A percentile compares a stretch with the other conserved stretches of the same genome.
These are phyloP conservation scores for Chaetomium sp. DNA, from an alignment of 2,329 filamentous ascomycete species.

Conservation along the genomic window DNA sequence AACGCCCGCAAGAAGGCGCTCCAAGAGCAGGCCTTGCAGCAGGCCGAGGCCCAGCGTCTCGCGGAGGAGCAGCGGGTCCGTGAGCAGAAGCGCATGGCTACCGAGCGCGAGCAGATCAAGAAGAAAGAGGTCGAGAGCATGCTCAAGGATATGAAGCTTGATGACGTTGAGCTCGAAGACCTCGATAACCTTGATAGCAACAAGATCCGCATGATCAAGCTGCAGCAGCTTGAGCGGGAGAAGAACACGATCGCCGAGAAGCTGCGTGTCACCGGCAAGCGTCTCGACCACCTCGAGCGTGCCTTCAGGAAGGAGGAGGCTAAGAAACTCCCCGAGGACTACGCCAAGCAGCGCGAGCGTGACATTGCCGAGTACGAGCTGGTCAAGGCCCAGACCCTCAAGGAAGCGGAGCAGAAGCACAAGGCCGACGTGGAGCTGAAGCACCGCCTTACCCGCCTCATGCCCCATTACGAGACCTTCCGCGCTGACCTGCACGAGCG, in stretches of 20 bases:
- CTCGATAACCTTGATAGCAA: conserved; percentile 83
- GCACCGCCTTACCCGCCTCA: conserved; percentile 79
- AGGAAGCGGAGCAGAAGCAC: conserved; percentile 80
- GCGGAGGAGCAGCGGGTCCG: conserved; percentile 90
- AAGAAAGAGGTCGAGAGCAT: conserved; percentile 92
- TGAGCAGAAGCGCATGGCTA: conserved; percentile 76
- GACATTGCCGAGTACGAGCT: conserved; percentile 77
- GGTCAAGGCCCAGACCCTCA: conserved; percentile 68
- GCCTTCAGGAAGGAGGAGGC: conserved; percentile 92
- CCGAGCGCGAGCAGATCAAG: conserved; percentile 82
- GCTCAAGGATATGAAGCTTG: conserved; percentile 84
- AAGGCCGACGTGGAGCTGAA: conserved; percentile 88
- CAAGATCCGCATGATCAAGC: conserved; percentile 86
- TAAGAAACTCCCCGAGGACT: conserved; percentile 85
- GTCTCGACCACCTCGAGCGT: conserved; percentile 93
- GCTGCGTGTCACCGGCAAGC: conserved; percentile 85
- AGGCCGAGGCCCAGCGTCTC: conserved; percentile 82
- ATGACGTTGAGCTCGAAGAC: conserved; percentile 71
- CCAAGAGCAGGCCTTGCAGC: conserved; percentile 79
- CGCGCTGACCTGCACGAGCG: conserved; percentile 75
- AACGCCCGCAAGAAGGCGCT: conserved; percentile 82
- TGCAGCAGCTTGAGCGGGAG: conserved; percentile 92
- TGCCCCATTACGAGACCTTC: conserved; percentile 80
- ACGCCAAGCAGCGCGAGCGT: conserved; percentile 69
- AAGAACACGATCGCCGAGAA: conserved; percentile 94